These are phyloP conservation scores for Dioscorea dumetorum DNA, from an alignment of 106 monocot species.

Conservation along the genomic window DNA sequence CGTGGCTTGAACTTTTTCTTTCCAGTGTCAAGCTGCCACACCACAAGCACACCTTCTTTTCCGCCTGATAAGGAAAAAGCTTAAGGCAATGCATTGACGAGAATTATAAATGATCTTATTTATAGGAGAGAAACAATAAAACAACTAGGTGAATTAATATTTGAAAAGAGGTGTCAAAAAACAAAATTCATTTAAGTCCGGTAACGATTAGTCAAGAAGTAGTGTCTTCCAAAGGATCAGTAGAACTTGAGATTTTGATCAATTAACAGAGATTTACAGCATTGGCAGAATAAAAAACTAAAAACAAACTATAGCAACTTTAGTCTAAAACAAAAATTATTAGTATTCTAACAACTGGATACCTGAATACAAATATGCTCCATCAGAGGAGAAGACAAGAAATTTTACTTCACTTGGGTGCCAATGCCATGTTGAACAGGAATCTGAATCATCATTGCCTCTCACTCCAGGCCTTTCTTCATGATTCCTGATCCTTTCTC, in stretches of 20 bases:
- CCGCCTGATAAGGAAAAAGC: conserved; percentile 40
- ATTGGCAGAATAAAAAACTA: too few species aligned
- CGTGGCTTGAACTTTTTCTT: conserved; percentile 84
- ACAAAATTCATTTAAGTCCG: too few species aligned
- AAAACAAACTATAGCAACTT: too few species aligned
- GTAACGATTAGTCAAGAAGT: too few species aligned
- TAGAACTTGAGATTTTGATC: too few species aligned
- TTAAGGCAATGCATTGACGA: not conserved
- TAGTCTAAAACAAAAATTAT: too few species aligned
- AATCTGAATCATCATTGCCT: conserved; percentile 73
- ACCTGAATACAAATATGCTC: conserved; percentile 97
- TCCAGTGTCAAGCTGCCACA: conserved; percentile 96
- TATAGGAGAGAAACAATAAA: too few species aligned
- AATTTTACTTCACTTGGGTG: conserved; percentile 70
- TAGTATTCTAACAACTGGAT: not conserved
- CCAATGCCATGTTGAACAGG: conserved; percentile 94
- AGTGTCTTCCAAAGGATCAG: too few species aligned
- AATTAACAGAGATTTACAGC: too few species aligned
- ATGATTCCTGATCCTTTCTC: conserved; percentile 18
- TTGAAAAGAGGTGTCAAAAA: too few species aligned
- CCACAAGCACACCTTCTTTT: conserved; percentile 90
- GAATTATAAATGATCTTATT: too few species aligned
- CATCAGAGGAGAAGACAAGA: conserved; percentile 84
- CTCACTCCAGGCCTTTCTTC: conserved; percentile 63
- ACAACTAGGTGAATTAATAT: too few species aligned